Percentiles rank a stretch among this genome's conserved stretches.
Conservation (phyloP, 805 yeast genomes). For the Zygosaccharomyces bisporus region DNA sequence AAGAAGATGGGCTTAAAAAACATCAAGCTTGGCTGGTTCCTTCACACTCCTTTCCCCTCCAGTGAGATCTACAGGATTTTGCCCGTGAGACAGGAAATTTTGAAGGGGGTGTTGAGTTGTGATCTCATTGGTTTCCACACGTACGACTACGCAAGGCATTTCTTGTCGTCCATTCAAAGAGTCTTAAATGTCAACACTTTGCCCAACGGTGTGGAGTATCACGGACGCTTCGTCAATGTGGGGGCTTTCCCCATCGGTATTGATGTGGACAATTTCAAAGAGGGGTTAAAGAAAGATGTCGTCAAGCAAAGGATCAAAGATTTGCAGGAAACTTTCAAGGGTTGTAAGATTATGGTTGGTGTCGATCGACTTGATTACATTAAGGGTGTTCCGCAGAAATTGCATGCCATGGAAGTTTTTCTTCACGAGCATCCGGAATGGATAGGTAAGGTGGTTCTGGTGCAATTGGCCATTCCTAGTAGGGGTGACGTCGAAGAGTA, state of each 20-base stretch:
- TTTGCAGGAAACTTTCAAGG: conserved; percentile 63
- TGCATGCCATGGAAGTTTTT: conserved; percentile 94
- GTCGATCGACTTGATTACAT: conserved; percentile 95
- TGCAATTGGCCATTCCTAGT: conserved; percentile 96
- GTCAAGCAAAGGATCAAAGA: conserved; percentile 65
- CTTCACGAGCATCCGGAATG: conserved; percentile 92
- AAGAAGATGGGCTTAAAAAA: conserved; percentile 40
- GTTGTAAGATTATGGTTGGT: conserved; percentile 85
- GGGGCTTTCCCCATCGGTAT: conserved; percentile 99
- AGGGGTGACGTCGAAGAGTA: conserved; percentile 98
- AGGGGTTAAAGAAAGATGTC: conserved; percentile 60
- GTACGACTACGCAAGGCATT: conserved; percentile 97
- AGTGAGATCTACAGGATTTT: conserved; percentile 92
- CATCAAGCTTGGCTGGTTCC: conserved; percentile 83
- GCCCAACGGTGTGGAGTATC: conserved; percentile 84
- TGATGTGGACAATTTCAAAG: conserved; percentile 85
- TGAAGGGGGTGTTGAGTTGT: conserved; percentile 88
- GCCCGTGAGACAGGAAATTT: conserved; percentile 90
- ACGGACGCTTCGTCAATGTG: conserved; percentile 72
- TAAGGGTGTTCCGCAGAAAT: conserved; percentile 96
- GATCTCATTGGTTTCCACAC: conserved; percentile 97
- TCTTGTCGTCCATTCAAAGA: conserved; percentile 81
- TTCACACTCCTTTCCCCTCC: conserved; percentile 98
- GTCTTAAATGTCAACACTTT: conserved; percentile 76
- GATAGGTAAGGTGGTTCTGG: conserved; percentile 94